Percentiles rank a stretch among this genome's conserved stretches.
phyloP scores from a whole-genome alignment of 768 basidiomycete genomes.

The Saitozyma podzolica region DNA sequence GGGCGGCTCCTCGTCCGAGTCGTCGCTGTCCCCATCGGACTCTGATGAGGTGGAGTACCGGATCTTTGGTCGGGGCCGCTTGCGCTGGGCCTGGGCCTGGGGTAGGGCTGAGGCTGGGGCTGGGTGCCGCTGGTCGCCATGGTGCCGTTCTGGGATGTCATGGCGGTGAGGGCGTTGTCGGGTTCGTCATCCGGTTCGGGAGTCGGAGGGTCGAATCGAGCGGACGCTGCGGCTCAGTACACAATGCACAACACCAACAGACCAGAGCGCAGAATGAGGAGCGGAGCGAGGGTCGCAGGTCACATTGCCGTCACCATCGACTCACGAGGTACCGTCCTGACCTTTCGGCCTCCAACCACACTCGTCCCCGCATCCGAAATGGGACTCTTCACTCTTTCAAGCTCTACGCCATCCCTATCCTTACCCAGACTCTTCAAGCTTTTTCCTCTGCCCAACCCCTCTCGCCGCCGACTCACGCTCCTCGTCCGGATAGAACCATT shows the following conservation, averaged over 20 bases:
- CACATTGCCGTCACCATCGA: background rate
- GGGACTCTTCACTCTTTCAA: no score
- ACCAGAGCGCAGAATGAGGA: no score
- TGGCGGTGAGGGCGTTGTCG: background rate
- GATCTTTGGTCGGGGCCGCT: constrained; percentile 18
- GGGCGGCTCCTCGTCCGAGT: constrained; percentile 37
- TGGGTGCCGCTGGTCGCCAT: no score
- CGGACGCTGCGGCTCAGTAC: constrained; percentile 23
- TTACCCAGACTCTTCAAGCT: no score
- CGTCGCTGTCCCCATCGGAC: constrained; percentile 18
- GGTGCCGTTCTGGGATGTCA: background rate
- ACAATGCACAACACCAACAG: background rate
- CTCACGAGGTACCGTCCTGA: constrained; percentile 43
- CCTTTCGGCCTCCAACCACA: constrained; percentile 10
- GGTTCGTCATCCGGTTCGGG: constrained; percentile 13
- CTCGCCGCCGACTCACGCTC: no score
- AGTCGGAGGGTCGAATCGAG: constrained; percentile 33
- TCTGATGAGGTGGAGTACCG: constrained; percentile 29
- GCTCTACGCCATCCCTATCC: no score
- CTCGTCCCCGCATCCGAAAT: no score
- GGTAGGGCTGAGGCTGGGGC: background rate
- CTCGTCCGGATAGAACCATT: no score
- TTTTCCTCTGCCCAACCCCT: no score
- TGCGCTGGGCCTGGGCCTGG: constrained; percentile 6
- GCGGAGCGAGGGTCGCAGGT: no score